A percentile compares a stretch with the other conserved stretches of the same genome.
These are phyloP conservation scores for Cubamyces sp. DNA, from an alignment of 768 basidiomycete genomes.

Conservation along the genomic window DNA sequence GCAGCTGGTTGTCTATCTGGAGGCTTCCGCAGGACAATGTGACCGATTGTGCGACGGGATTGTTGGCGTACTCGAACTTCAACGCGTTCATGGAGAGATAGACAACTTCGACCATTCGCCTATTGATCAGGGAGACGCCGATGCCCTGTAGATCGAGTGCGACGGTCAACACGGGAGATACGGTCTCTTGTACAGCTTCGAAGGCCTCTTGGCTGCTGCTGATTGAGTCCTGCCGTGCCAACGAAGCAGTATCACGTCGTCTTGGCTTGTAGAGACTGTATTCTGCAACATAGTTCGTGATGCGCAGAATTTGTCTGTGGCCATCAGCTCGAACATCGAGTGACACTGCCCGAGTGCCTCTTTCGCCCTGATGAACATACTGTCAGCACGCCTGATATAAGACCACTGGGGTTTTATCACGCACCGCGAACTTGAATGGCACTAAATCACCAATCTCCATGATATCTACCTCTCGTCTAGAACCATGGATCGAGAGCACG, in stretches of 20 bases:
- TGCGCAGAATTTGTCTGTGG: slow-evolving; percentile 79
- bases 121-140: slow-evolving; percentile 90
- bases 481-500: slow-evolving; percentile 60
- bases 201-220: slow-evolving; percentile 76
- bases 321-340: slow-evolving; percentile 93
- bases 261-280: slow-evolving; percentile 87
- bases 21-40: slow-evolving; percentile 83
- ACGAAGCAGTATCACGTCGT: slow-evolving; percentile 49
- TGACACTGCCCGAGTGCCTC: slow-evolving; percentile 71
- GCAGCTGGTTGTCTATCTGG: slow-evolving; percentile 97
- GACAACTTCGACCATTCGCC: slow-evolving; percentile 83
- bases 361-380: slow-evolving; percentile 46
- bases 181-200: slow-evolving; percentile 82
- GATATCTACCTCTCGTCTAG: slow-evolving; percentile 76
- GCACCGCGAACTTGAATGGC: slow-evolving; percentile 84
- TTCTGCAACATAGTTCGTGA: slow-evolving; percentile 86
- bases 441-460: slow-evolving; percentile 94
- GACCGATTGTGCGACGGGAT: slow-evolving; percentile 75
- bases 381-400: neutral
- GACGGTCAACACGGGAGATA: slow-evolving; percentile 64
- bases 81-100: slow-evolving; percentile 81
- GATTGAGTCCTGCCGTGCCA: slow-evolving; percentile 69
- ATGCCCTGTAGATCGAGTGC: slow-evolving; percentile 85
- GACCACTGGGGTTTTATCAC: slow-evolving; percentile 28
- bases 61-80: slow-evolving; percentile 84